Evolutionary conservation across 1,284 basidiomycete species (phyloP).

Genomic region (Fomitiporia mediterranea): DNA sequence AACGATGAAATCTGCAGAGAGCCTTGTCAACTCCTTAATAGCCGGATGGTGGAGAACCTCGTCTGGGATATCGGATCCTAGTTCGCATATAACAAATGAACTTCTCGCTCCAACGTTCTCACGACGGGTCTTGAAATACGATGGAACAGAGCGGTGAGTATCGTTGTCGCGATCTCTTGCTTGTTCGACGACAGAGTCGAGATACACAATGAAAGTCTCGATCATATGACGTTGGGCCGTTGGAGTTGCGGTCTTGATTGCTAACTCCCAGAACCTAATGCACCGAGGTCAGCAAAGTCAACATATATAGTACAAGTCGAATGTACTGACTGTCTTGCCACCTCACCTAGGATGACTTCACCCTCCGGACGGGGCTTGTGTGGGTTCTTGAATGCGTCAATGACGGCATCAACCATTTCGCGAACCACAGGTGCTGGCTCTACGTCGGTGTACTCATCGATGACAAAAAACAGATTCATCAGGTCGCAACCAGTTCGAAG

Average conservation of each 20-base stretch:
- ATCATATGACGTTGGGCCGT: slow-evolving; percentile 52
- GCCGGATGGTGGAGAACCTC: slow-evolving; percentile 47
- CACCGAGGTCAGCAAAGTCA: no score
- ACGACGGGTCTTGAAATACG: slow-evolving; percentile 52
- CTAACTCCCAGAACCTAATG: slow-evolving; percentile 51
- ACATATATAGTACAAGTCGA: background rate
- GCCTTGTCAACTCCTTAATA: slow-evolving; percentile 43
- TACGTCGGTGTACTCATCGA: no score
- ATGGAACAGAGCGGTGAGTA: slow-evolving; percentile 47
- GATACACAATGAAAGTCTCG: slow-evolving; percentile 49
- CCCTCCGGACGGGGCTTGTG: slow-evolving; percentile 28
- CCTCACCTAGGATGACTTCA: slow-evolving; percentile 31
- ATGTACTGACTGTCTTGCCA: slow-evolving; percentile 30
- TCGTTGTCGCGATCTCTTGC: slow-evolving; percentile 45
- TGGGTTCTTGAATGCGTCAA: slow-evolving; percentile 35
- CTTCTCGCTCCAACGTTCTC: slow-evolving; percentile 57
- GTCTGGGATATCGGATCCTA: slow-evolving; percentile 47
- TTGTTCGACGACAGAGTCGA: slow-evolving; percentile 49
- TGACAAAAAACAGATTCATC: slow-evolving; percentile 38
- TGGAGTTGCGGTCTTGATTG: slow-evolving; percentile 43
- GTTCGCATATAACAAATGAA: slow-evolving; percentile 56
- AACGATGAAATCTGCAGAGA: background rate
- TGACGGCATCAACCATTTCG: slow-evolving; percentile 29
- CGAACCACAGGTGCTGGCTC: slow-evolving; percentile 27
- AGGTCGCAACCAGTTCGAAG: slow-evolving; percentile 34